A percentile compares a stretch with the other conserved stretches of the same genome.
Conservation (phyloP, 2,329 filamentous ascomycete species). For the Talaromyces sp. region DNA sequence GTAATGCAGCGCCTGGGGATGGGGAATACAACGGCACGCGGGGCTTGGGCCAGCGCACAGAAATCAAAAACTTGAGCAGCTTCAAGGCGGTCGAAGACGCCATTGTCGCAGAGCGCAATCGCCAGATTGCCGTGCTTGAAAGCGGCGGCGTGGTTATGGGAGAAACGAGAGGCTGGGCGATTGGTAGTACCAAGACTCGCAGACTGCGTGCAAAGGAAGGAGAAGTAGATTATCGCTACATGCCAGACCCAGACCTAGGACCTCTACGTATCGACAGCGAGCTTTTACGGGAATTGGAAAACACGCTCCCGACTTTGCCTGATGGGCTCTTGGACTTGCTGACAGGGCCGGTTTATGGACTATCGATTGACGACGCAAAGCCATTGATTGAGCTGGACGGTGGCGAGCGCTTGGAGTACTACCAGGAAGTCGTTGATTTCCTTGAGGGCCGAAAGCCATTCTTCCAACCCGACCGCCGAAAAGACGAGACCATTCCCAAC, state of each 20-base stretch:
- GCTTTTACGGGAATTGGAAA: conserved; percentile 60
- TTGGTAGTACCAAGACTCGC: conserved; percentile 76
- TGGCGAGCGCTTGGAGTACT: conserved; percentile 77
- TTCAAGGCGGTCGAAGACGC: conserved; percentile 95
- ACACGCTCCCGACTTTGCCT: conserved; percentile 65
- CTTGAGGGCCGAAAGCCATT: conserved; percentile 13
- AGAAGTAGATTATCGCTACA: conserved; percentile 95
- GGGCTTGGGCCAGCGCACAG: conserved; percentile 77
- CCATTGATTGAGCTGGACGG: conserved; percentile 73
- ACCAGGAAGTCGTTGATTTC: conserved; percentile 45
- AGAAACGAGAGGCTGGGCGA: conserved; percentile 89
- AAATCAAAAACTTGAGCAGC: conserved; percentile 95
- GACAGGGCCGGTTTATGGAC: conserved; percentile 55
- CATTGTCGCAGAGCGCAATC: conserved; percentile 82
- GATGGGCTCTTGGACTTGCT: conserved; percentile 65
- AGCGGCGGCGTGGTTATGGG: conserved; percentile 69
- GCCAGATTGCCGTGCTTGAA: conserved; percentile 78
- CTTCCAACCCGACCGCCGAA: conserved; percentile 9
- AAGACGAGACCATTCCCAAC: conserved; percentile 21
- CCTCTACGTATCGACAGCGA: conserved; percentile 71
- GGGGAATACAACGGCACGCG: conserved; percentile 54
- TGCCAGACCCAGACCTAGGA: conserved; percentile 89
- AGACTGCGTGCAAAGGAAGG: conserved; percentile 88
- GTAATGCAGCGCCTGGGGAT: conserved; percentile 41
- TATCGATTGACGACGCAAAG: conserved; percentile 78